phyloP scores from a whole-genome alignment of 805 yeast genomes.

The Ascoidea rubescens region DNA sequence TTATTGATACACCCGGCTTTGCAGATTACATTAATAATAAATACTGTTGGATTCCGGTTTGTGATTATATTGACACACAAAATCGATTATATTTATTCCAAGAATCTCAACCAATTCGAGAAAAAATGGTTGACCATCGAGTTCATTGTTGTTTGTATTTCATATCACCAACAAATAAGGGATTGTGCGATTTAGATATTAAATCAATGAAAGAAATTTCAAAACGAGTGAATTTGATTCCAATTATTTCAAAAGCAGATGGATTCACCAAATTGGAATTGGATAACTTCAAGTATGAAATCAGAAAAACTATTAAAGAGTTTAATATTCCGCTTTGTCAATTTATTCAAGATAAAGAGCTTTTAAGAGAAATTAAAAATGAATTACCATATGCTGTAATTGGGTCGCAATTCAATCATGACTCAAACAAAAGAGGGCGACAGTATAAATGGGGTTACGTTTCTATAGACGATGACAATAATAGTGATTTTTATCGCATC shows the following conservation, averaged over 20 bases:
- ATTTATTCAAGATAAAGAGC: slow-evolving; percentile 24
- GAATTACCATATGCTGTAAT: slow-evolving; percentile 61
- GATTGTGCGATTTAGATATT: slow-evolving; percentile 53
- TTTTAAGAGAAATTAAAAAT: slow-evolving; percentile 20
- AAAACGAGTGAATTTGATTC: slow-evolving; percentile 65
- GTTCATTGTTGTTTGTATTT: slow-evolving; percentile 83
- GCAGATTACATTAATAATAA: slow-evolving; percentile 57
- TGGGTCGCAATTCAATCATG: slow-evolving; percentile 40
- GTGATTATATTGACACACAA: slow-evolving; percentile 69
- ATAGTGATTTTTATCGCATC: slow-evolving; percentile 63
- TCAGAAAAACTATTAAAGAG: slow-evolving; percentile 34
- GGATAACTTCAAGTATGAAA: slow-evolving; percentile 33
- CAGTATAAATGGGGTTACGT: slow-evolving; percentile 77
- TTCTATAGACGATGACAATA: slow-evolving; percentile 64
- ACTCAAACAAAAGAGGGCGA: slow-evolving; percentile 48
- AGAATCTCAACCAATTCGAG: slow-evolving; percentile 61
- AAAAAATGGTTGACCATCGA: slow-evolving; percentile 40
- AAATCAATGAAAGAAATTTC: slow-evolving; percentile 59
- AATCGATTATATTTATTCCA: slow-evolving; percentile 55
- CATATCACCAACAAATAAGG: slow-evolving; percentile 52
- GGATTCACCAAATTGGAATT: slow-evolving; percentile 48
- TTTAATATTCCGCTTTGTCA: slow-evolving; percentile 50
- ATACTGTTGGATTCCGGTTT: slow-evolving; percentile 54
- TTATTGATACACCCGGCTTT: slow-evolving; percentile 68
- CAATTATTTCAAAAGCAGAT: slow-evolving; percentile 74